Evolutionary conservation across 805 yeast species (phyloP), one percentile per base, ranked within the genome.

Genomic region (Debaryomyces maramus): DNA sequence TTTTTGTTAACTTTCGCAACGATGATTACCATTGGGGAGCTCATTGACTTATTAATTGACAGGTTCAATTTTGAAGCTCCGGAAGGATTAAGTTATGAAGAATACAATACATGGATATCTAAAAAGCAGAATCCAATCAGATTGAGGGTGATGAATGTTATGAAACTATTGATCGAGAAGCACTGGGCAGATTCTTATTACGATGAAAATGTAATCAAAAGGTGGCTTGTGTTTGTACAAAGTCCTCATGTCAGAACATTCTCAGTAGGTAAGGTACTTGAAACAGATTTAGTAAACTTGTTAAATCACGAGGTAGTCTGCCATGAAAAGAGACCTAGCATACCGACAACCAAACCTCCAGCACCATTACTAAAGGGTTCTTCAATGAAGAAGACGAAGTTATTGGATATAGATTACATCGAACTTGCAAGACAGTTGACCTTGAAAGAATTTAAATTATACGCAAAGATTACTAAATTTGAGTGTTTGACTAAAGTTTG

Each of bases 381-480:
- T 10, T 52, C 65, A 1, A 44, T 67, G 38, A 61, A 67, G 44
- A 70, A 67, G 45, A 51, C 65, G 44, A 82, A 76, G 48, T 61
- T 84, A 21, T 60, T 78, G 43, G 93, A 86, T 38, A 76, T 88
- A 38, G 90, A 85, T 48, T 78, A 87, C 22, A 64, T 75, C 36
- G 91, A 82, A 44, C 72, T 90, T 48, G 97, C 97, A 0, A 71
- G 89, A 37, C 97, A 91, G 60, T 63, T 91, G 40, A 86, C 97
- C 0, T 59, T 88, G n/a, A 71, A 81, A 40, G 96, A 88, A 58
- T 86, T 81, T 54, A 75, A 73, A 32, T 62, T 81, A 22, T 90
- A 84, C 58, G 65, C 78, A n/a, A 72, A 75, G 42, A 85, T 91
- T 33, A 75, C 81, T 11, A 78, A 81, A 38, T 77, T 77, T 49